Conservation (phyloP, 2,329 filamentous ascomycete genomes). For the Fusarium globosum region DNA sequence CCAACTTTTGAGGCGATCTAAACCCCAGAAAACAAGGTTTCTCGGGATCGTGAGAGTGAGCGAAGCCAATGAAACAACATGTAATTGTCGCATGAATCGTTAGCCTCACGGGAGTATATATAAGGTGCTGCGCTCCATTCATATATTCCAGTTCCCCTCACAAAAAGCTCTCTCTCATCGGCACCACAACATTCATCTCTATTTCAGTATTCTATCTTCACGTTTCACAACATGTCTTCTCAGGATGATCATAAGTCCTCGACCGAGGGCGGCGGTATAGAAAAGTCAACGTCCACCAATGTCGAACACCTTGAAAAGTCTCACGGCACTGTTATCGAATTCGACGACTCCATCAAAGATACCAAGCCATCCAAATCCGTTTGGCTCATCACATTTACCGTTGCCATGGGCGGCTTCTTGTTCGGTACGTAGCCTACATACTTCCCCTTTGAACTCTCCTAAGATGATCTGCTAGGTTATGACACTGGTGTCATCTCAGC, state of each 20-base stretch:
- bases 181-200: neutral
- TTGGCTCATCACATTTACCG: constrained; percentile 43
- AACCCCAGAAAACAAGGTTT: neutral
- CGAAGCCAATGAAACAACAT: neutral
- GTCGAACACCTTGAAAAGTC: constrained; percentile 38
- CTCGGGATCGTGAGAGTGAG: neutral
- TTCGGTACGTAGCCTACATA: constrained; percentile 37
- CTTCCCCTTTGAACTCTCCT: fast-evolving
- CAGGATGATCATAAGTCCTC: neutral
- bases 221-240: neutral
- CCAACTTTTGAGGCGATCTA: neutral
- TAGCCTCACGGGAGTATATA: neutral
- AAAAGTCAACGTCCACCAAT: neutral
- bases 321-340: neutral
- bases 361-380: constrained; percentile 41
- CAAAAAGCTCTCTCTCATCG: neutral
- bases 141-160: neutral
- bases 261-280: neutral
- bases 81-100: neutral
- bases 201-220: neutral
- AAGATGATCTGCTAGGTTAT: neutral
- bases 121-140: neutral
- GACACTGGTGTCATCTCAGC: constrained; percentile 54
- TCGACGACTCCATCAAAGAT: constrained; percentile 36
- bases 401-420: constrained; percentile 52